Evolutionary conservation across 768 basidiomycete species (phyloP).

Genomic region (Podaxis sp.): DNA sequence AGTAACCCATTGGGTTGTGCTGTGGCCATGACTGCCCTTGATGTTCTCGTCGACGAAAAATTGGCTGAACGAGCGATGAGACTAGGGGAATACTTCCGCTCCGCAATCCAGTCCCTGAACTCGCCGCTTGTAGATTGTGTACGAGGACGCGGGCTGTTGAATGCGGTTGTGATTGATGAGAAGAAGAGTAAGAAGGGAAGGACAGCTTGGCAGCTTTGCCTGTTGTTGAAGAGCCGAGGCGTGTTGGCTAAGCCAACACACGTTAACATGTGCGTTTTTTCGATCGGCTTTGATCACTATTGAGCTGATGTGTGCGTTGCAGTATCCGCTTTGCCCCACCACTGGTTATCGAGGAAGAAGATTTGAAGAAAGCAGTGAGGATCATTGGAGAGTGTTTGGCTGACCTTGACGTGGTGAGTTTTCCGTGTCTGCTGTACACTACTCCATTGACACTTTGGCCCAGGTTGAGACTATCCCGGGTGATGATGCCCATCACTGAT

Average conservation of each 20-base stretch:
- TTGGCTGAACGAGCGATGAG: conserved; percentile 74
- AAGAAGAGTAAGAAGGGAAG: conserved; percentile 67
- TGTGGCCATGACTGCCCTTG: conserved; percentile 88
- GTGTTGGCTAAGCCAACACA: conserved; percentile 96
- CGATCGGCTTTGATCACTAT: not conserved
- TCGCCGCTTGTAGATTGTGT: conserved; percentile 74
- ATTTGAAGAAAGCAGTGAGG: conserved; percentile 66
- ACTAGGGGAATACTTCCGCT: conserved; percentile 81
- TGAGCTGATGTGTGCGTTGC: not conserved
- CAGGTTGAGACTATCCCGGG: conserved; percentile 19
- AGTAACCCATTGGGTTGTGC: conserved; percentile 96
- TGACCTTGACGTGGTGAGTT: conserved; percentile 73
- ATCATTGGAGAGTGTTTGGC: conserved; percentile 73
- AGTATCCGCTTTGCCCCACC: conserved; percentile 98
- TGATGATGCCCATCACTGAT: conserved; percentile 9
- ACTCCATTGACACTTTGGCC: not conserved
- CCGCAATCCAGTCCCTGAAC: conserved; percentile 50
- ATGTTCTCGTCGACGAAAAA: conserved; percentile 86
- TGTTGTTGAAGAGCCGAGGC: conserved; percentile 87
- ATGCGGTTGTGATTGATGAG: conserved; percentile 93
- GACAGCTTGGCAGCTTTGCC: conserved; percentile 94
- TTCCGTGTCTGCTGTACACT: not conserved
- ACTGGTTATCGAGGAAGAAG: conserved; percentile 87
- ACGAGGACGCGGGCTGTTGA: conserved; percentile 84
- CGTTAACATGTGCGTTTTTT: conserved; percentile 73